phyloP scores from a whole-genome alignment of 805 yeast genomes.

The Jamesozyma lodderae region DNA sequence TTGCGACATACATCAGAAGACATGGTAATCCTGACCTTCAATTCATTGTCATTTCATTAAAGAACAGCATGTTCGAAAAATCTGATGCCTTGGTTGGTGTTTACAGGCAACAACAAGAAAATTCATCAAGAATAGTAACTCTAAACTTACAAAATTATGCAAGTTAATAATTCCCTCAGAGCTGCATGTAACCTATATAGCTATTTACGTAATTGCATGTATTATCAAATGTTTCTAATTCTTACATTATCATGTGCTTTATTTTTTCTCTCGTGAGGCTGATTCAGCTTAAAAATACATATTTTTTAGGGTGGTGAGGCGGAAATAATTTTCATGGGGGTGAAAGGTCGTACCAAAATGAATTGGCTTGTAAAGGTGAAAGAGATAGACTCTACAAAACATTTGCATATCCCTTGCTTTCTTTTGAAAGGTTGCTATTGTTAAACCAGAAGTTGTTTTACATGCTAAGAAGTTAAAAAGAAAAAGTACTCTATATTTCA shows the following conservation, averaged over 20 bases:
- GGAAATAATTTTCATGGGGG: too few species aligned
- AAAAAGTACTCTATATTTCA: too few species aligned
- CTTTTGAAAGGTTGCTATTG: too few species aligned
- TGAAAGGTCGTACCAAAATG: too few species aligned
- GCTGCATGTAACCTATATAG: neutral
- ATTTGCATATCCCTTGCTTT: too few species aligned
- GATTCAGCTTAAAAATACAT: too few species aligned
- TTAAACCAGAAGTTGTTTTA: too few species aligned
- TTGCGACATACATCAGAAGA: slow-evolving; percentile 75
- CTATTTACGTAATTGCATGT: neutral
- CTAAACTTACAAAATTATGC: slow-evolving; percentile 61
- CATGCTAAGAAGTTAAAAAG: too few species aligned
- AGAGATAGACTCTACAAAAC: too few species aligned
- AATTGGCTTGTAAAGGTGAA: too few species aligned
- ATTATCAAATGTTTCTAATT: neutral
- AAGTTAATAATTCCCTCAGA: slow-evolving; percentile 13
- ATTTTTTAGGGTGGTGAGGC: too few species aligned
- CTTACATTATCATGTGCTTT: too few species aligned
- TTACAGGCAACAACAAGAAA: slow-evolving; percentile 68
- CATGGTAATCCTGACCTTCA: slow-evolving; percentile 75
- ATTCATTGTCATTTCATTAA: slow-evolving; percentile 86
- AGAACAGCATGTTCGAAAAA: slow-evolving; percentile 75
- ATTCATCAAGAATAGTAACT: slow-evolving; percentile 65
- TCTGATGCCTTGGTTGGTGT: slow-evolving; percentile 91
- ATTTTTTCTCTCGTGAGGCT: neutral